These are phyloP conservation scores for Naganishia vaughanmartiniae DNA, from an alignment of 768 basidiomycete species.

Conservation along the genomic window DNA sequence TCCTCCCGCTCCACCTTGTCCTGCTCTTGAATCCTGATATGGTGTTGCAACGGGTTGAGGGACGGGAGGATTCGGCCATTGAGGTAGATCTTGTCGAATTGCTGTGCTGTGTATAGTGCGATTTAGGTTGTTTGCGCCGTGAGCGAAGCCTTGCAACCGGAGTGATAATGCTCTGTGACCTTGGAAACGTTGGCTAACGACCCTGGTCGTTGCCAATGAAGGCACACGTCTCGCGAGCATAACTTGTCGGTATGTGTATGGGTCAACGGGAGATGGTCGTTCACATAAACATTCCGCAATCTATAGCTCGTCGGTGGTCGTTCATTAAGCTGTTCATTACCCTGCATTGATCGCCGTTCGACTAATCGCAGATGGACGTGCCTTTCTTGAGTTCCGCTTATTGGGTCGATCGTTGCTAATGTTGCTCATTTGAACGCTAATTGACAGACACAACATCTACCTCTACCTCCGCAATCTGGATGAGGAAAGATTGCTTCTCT, in stretches of 20 bases:
- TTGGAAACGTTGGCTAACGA: not conserved
- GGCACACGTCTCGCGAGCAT: not conserved
- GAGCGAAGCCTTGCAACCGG: not conserved
- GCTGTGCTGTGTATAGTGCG: not conserved
- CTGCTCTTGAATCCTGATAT: conserved; percentile 25
- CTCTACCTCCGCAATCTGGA: no score
- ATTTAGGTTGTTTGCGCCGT: not conserved
- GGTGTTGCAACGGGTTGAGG: conserved; percentile 45
- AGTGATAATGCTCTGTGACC: not conserved
- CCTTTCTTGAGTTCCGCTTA: not conserved
- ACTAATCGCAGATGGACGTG: not conserved
- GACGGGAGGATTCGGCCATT: conserved; percentile 46
- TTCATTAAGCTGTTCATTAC: not conserved
- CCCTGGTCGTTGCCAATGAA: not conserved
- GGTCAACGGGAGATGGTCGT: not conserved
- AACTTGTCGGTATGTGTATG: not conserved
- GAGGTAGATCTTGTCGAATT: conserved; percentile 35
- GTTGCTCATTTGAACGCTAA: no score
- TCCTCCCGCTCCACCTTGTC: not conserved
- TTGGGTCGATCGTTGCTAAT: no score
- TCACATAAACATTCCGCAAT: not conserved
- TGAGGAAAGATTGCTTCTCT: not conserved
- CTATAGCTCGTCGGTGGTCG: not conserved
- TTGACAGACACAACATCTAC: no score
- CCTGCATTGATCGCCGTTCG: not conserved